phyloP scores from a whole-genome alignment of 768 basidiomycete genomes.

The Boletus coccyginus region DNA sequence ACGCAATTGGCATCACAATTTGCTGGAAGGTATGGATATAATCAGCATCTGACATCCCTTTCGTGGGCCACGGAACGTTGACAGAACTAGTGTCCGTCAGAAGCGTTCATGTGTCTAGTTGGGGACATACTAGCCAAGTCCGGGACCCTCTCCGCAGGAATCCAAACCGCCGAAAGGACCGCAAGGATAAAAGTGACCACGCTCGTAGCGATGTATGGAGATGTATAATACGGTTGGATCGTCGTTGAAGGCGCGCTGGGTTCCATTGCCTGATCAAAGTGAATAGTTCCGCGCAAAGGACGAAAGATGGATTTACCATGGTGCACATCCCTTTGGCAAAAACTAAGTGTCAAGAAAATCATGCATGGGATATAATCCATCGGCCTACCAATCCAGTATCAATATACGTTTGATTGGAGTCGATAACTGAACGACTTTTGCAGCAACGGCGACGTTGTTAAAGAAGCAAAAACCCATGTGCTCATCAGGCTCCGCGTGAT shows the following conservation, averaged over 20 bases:
- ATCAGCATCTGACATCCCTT: conserved; percentile 91
- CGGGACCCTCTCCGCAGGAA: conserved; percentile 80
- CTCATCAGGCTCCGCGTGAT: conserved; percentile 97
- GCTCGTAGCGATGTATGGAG: conserved; percentile 93
- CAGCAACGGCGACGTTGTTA: conserved; percentile 95
- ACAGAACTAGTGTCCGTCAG: conserved; percentile 61
- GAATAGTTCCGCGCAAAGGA: conserved; percentile 1
- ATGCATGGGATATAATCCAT: background rate
- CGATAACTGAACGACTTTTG: conserved; percentile 71
- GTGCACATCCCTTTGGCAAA: conserved; percentile 81
- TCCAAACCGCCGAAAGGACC: conserved; percentile 86
- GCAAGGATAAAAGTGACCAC: conserved; percentile 89
- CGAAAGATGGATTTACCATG: conserved; percentile 56
- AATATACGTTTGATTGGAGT: conserved; percentile 76
- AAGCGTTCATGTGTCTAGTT: conserved; percentile 4
- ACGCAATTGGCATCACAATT: conserved; percentile 93
- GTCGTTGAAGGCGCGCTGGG: conserved; percentile 93
- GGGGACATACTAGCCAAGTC: conserved; percentile 76
- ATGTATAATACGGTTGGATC: conserved; percentile 91
- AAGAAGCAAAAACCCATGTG: conserved; percentile 99
- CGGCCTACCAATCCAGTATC: conserved; percentile 89
- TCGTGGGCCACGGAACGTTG: conserved; percentile 91
- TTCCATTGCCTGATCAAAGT: conserved; percentile 78
- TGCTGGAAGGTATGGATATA: conserved; percentile 96
- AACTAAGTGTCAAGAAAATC: conserved; percentile 7